Evolutionary conservation across 805 yeast genomes (phyloP).

Genomic region (Candida sonorensis): DNA sequence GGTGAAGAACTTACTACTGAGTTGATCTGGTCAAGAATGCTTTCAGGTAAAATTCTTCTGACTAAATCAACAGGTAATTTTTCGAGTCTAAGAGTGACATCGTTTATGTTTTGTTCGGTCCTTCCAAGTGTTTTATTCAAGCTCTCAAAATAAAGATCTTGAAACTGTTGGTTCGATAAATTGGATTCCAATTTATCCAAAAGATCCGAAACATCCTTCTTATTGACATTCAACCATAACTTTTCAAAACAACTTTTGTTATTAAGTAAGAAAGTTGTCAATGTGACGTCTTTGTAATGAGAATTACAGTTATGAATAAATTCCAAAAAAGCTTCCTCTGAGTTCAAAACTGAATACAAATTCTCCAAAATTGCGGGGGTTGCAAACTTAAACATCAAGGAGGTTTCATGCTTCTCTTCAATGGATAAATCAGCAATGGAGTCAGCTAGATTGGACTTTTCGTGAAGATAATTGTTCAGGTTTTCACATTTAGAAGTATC

Average conservation of each 20-base stretch:
- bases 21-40: conserved; percentile 2
- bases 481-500: conserved; percentile 17
- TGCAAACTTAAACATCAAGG: conserved; percentile 25
- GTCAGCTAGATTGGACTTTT: conserved; percentile 6
- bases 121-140: conserved; percentile 7
- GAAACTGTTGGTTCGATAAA: conserved; percentile 9
- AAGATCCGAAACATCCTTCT: conserved; percentile 3
- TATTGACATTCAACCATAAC: conserved; percentile 6
- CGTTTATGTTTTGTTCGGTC: too few relatives aligned
- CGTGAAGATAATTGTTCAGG: conserved; percentile 15
- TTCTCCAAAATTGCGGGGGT: conserved; percentile 28
- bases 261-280: conserved; percentile 10
- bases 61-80: conserved; percentile 2
- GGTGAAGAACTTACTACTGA: conserved; percentile 4
- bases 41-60: conserved; percentile 3
- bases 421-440: conserved; percentile 4
- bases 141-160: conserved; percentile 6
- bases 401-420: conserved; percentile 4
- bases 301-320: conserved; percentile 18
- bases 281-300: conserved; percentile 16
- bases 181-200: conserved; percentile 18
- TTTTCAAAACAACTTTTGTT: conserved; percentile 11
- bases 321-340: conserved; percentile 10
- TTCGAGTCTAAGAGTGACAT: conserved; percentile 3
- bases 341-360: conserved; percentile 25